Evolutionary conservation across 768 basidiomycete genomes (phyloP), one percentile per base, ranked within the genome.

Genomic region (Serendipita vermifera): DNA sequence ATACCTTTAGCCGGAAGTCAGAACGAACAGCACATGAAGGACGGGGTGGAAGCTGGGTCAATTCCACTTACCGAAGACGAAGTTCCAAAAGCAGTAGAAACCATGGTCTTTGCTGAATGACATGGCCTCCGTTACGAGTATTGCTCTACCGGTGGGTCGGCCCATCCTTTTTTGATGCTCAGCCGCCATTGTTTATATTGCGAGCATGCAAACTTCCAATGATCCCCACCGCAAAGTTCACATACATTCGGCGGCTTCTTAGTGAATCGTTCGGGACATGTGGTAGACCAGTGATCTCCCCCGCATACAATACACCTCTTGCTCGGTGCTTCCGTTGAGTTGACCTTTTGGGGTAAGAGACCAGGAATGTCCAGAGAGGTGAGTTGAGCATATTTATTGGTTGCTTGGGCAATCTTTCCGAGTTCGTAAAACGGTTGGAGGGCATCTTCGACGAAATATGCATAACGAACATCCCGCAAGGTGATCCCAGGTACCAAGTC

Each of bases 1-100:
- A 77, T 76, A 0, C 87, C 89, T 0, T 68, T 92, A 38, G 82
- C 83, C 31, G 89, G 89, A 2, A 88, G 87, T 9, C 84, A 77
- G 0, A 74, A 75, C 57, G 75, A 79, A 57, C 57, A 69, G 22
- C 85, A 88, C 60, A 87, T 87, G 81, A 67, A 70, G 33, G 78
- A 87, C 58, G 83, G 80, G 56, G 68, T 86, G 17, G 72, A 71
- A 1, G 74, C 69, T 2, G 73, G 71, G 53, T 63, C 64, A 5
- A 64, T 77, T 29, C 63, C 66, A 15, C 63, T 73, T 55, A 63
- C 64, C 38, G 64, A 66, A 5, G 67, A 69, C 2, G 64, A 68
- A 32, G 57, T 62, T 24, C 54, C 63, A 64, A 54, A 55, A 65
- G 58, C 66, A 61, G 38, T 41, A 63, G 39, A 66, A 65, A 26